A percentile compares a stretch with the other conserved stretches of the same genome.
Evolutionary conservation across 371 early-diverging fungal species (phyloP).

Genomic region (Mortierella sp.): DNA sequence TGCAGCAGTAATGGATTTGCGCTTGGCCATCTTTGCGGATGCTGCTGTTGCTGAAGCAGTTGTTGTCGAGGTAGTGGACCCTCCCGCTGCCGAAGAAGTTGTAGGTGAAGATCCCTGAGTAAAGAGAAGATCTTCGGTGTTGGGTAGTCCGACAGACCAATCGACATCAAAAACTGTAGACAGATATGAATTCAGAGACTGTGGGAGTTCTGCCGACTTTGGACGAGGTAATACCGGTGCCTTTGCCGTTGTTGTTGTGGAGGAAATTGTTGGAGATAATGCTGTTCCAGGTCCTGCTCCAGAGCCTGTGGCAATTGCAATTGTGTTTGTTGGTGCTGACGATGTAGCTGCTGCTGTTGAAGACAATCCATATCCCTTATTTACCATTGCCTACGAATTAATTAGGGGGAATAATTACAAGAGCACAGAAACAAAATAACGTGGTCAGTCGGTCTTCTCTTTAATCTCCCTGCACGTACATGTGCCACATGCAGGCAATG

Average conservation of each 20-base stretch:
- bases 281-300: not conserved
- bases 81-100: not conserved
- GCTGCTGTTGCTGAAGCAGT: not conserved
- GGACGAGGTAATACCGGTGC: slow-evolving; percentile 21
- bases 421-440: not conserved
- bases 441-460: not conserved
- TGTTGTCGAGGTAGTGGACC: not conserved
- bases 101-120: not conserved
- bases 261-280: not conserved
- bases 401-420: not conserved
- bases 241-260: not conserved
- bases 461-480: no score
- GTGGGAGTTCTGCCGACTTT: slow-evolving; percentile 27
- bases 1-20: slow-evolving; percentile 24
- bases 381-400: not conserved
- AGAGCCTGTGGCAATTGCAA: not conserved
- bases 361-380: not conserved
- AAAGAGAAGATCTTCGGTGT: slow-evolving; percentile 31
- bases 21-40: slow-evolving; percentile 19
- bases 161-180: slow-evolving; percentile 45
- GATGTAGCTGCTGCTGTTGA: not conserved
- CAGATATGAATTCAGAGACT: slow-evolving; percentile 38
- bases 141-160: slow-evolving; percentile 37
- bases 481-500: no score
- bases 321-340: not conserved